Conservation (phyloP, 495 filamentous ascomycete species). For the Trichoderma gamsii region DNA sequence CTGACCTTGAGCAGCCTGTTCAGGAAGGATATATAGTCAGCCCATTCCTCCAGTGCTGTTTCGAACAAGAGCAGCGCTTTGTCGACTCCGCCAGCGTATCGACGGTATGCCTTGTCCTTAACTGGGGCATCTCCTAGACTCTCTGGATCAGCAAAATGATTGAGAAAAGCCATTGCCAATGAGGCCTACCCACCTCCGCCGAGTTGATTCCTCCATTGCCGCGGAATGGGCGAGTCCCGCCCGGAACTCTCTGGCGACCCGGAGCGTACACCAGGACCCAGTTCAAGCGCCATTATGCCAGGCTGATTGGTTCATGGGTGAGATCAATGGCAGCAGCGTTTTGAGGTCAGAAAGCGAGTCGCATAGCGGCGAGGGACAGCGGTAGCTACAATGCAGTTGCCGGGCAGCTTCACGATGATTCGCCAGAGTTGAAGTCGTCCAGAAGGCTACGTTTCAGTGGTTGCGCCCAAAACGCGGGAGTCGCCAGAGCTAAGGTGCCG, state of each 20-base stretch:
- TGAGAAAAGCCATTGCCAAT: not conserved
- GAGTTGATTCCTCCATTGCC: constrained; percentile 52
- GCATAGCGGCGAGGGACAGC: not conserved
- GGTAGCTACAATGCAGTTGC: not conserved
- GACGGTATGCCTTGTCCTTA: constrained; percentile 86
- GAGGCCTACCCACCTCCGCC: constrained; percentile 35
- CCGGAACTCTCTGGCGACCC: constrained; percentile 73
- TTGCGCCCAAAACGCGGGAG: constrained; percentile 11
- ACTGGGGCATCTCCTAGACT: constrained; percentile 54
- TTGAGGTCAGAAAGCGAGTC: not conserved
- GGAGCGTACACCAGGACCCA: constrained; percentile 57
- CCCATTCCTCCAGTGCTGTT: constrained; percentile 93
- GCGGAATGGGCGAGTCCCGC: constrained; percentile 60
- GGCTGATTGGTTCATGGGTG: constrained; percentile 13
- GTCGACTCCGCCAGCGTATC: constrained; percentile 85
- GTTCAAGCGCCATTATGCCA: constrained; percentile 63
- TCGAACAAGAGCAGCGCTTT: constrained; percentile 87
- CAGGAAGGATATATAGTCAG: constrained; percentile 97
- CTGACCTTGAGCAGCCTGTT: constrained; percentile 80
- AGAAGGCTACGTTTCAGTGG: constrained; percentile 14
- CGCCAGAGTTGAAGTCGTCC: not conserved
- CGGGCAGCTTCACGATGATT: not conserved
- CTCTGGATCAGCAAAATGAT: not conserved
- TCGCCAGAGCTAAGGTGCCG: not conserved
- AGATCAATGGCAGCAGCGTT: constrained; percentile 21